Evolutionary conservation across 441 rosid genomes (phyloP), one percentile per base, ranked within the genome.

Genomic region (Euphorbia schlechtendalii): DNA sequence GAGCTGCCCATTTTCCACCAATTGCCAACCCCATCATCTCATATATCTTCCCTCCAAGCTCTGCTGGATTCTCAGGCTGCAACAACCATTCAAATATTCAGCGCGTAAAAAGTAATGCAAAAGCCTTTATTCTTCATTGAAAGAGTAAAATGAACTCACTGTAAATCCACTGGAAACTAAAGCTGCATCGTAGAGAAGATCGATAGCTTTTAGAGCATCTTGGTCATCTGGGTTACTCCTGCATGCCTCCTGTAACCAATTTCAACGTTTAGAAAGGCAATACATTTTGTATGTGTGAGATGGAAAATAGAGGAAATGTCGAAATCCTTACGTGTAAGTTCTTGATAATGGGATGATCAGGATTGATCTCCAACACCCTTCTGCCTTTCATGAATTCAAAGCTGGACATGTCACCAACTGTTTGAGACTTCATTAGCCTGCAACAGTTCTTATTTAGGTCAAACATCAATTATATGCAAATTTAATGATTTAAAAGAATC

Each of bases 11-110:
- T 78, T 86, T 90, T 36, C 84, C 87, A 1, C 89, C 75, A 67
- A 90, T 85, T 56, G 97, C 95, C 74, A 75, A 66, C 46, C 81
- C 87, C 96, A 93, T 86, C 96, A 90, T 85, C 85, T 90, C 96
- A 53, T 90, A 93, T 76, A 93, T 93, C 85, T 93, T 93, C 72
- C 95, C 87, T 34, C 97, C 90, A 0, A 93, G 93, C 74, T 90
- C 80, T 2, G 95, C 97, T 27, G 97, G 96, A 72, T 90, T 79
- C 69, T 93, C 98, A 5, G 96, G 96, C 98, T 93, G 87, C 80
- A 78, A 14, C 22, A 59, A 74, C 6, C 21, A 59, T 18, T 48
- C 21, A 51, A 0, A n/a, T n/a, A n/a, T n/a, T n/a, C n/a, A n/a
- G n/a, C n/a, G n/a, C n/a, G n/a, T n/a, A n/a, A n/a, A n/a, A n/a